Evolutionary conservation across 768 basidiomycete genomes (phyloP), one percentile per base, ranked within the genome.

Genomic region (Rhodosporidiobolus sp.): DNA sequence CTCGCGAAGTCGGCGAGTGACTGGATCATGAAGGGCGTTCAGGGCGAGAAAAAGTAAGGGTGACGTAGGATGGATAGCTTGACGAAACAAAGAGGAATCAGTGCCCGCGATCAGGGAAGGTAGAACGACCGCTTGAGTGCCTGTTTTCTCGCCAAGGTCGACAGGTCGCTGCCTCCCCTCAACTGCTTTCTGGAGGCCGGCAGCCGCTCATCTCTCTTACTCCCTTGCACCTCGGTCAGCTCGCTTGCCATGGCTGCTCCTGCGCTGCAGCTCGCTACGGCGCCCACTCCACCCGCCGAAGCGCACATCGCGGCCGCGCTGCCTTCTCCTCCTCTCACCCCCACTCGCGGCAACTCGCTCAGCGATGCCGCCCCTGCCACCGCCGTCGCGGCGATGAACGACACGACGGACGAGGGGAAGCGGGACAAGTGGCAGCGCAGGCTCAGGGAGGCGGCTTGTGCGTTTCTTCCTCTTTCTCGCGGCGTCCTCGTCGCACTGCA

Each of bases 21-120:
- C 26, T 64, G 63, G 63, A 53, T 64, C 28, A 38, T 58, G 57
- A 11, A 43, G 38, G 57, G 56, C 10, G n/a, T n/a, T n/a, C 32
- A 38, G 20, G 24, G 24, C 24, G 1, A 26, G 35, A n/a, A 58
- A 26, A 38, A 55, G 30, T 55, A 34, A 32, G 24, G 5, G 48
- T 4, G 17, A 19, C 9, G 19, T 19, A 19, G 38, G 38, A 43
- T 43, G 38, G 8, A 49, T 19, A 19, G 48, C 48, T 24, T 49
- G 48, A 49, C 5, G 48, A 19, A 19, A 49, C 38, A 43, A 43
- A 43, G 14, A 43, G 8, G 14, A 43, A 14, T 43, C 38, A 43
- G 38, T 43, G n/a, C n/a, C n/a, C n/a, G n/a, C n/a, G n/a, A n/a
- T n/a, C n/a, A n/a, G n/a, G n/a, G n/a, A n/a, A n/a, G n/a, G n/a